Percentiles rank a stretch among this genome's conserved stretches.
phyloP scores from a whole-genome alignment of 2,329 filamentous ascomycete genomes.

The Phyllosticta paracitricarpa region DNA sequence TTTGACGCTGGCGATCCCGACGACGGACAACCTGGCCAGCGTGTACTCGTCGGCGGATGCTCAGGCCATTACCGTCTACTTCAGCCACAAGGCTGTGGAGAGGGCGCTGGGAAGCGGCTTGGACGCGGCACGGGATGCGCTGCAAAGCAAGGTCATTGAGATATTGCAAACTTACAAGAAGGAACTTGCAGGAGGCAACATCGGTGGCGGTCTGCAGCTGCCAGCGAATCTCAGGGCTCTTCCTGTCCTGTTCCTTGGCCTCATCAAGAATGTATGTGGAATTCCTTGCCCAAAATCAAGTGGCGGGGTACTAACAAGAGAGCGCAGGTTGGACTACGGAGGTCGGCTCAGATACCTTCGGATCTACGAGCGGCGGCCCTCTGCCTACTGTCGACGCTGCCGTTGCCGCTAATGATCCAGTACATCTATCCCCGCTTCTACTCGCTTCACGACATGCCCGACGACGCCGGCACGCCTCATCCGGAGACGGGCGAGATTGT shows the following conservation, averaged over 20 bases:
- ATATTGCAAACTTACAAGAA: constrained; percentile 93
- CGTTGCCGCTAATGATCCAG: constrained; percentile 79
- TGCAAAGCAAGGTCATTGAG: constrained; percentile 87
- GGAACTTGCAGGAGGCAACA: constrained; percentile 89
- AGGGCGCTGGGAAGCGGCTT: constrained; percentile 74
- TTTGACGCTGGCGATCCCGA: constrained; percentile 84
- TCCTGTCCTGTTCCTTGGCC: constrained; percentile 79
- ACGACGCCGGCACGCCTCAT: constrained; percentile 79
- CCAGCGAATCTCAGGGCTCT: constrained; percentile 83
- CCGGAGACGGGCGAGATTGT: constrained; percentile 79
- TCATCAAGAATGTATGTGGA: constrained; percentile 80
- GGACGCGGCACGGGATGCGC: constrained; percentile 79
- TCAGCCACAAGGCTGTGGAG: constrained; percentile 96
- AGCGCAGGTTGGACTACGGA: constrained; percentile 61
- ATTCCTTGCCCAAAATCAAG: constrained; percentile 9
- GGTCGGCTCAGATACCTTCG: constrained; percentile 86
- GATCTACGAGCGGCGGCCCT: constrained; percentile 90
- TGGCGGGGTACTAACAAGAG: not conserved
- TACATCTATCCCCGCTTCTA: constrained; percentile 63
- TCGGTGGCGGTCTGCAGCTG: constrained; percentile 79
- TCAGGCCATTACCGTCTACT: constrained; percentile 84
- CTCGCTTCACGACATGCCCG: constrained; percentile 91
- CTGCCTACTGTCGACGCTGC: constrained; percentile 86
- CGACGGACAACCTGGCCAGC: constrained; percentile 80
- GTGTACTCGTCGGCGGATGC: constrained; percentile 94